phyloP scores from a whole-genome alignment of 352 stramenopile species.

The Thraustochytrium sp. region DNA sequence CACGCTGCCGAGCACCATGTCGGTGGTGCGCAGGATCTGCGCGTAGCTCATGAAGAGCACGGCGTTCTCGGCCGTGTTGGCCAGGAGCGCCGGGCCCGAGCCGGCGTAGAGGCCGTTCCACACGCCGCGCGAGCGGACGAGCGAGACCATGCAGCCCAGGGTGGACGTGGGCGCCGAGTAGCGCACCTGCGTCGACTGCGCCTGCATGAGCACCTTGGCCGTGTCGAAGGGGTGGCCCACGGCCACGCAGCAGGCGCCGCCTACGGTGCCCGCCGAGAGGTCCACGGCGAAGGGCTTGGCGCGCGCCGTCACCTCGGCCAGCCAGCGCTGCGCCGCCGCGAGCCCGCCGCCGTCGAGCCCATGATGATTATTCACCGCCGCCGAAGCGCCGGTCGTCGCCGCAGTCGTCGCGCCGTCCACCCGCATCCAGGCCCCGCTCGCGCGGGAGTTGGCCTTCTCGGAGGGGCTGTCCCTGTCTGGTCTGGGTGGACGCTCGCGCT shows the following conservation, averaged over 20 bases:
- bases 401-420: no score
- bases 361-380: no score
- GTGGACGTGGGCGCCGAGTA: background rate
- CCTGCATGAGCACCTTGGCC: slow-evolving; percentile 58
- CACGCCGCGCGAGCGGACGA: slow-evolving; percentile 31
- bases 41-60: slow-evolving; percentile 44
- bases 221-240: slow-evolving; percentile 43
- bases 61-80: slow-evolving; percentile 22
- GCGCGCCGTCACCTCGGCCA: background rate
- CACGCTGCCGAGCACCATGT: background rate
- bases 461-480: no score
- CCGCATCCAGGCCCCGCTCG: no score
- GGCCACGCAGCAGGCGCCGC: slow-evolving; percentile 32
- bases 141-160: slow-evolving; percentile 17
- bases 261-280: slow-evolving; percentile 10
- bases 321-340: background rate
- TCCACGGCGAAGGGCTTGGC: background rate
- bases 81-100: background rate
- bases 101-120: slow-evolving; percentile 41
- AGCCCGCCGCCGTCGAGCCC: no score
- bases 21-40: background rate
- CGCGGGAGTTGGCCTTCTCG: no score
- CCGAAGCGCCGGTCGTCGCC: no score
- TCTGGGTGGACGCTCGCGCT: no score
- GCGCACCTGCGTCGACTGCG: slow-evolving; percentile 43